Evolutionary conservation across 495 filamentous ascomycete genomes (phyloP).

Genomic region (Trypethelium eluteriae): DNA sequence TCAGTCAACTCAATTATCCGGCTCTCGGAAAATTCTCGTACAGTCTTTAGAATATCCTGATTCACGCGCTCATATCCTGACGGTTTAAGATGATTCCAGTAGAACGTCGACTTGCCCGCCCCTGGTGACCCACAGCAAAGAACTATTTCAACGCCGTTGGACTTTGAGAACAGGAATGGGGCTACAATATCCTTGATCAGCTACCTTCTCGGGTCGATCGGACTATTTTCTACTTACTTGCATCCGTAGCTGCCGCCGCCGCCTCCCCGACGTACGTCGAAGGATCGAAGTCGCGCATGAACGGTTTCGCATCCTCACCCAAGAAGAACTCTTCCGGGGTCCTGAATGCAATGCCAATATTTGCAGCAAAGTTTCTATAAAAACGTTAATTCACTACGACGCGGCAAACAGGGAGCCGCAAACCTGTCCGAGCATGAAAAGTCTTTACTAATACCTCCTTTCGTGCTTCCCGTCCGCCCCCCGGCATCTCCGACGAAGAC

Average conservation of each 20-base stretch:
- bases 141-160: conserved; percentile 63
- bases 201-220: background rate
- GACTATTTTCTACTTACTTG: conserved; percentile 22
- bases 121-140: conserved; percentile 83
- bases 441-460: conserved; percentile 43
- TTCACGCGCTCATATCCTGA: conserved; percentile 80
- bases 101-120: conserved; percentile 87
- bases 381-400: conserved; percentile 17
- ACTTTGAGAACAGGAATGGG: conserved; percentile 50
- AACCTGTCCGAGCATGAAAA: conserved; percentile 76
- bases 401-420: conserved; percentile 20
- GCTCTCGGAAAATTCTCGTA: conserved; percentile 34
- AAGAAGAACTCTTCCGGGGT: conserved; percentile 93
- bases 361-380: conserved; percentile 65
- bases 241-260: conserved; percentile 28
- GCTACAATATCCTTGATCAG: conserved; percentile 2
- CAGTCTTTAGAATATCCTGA: conserved; percentile 81
- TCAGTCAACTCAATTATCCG: conserved; percentile 20
- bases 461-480: conserved; percentile 40
- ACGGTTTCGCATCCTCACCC: conserved; percentile 51
- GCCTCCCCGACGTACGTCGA: conserved; percentile 39
- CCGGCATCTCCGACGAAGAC: conserved; percentile 91
- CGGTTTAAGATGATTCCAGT: conserved; percentile 68
- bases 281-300: conserved; percentile 62
- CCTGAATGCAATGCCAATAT: conserved; percentile 68